Conservation (phyloP, 176 grass and related monocot genomes). For the Ananas comosus region DNA sequence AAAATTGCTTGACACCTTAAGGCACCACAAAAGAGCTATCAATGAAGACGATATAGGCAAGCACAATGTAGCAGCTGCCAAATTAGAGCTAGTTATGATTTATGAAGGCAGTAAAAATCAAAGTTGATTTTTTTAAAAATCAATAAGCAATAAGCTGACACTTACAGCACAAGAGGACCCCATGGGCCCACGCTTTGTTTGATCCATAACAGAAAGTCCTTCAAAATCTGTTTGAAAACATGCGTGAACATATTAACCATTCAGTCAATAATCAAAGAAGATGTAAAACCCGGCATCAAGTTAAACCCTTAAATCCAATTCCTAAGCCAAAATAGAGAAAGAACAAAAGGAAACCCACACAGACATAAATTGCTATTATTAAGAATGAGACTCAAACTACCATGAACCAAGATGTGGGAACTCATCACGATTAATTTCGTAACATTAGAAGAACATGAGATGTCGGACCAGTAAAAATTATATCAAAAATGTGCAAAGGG, state of each 20-base stretch:
- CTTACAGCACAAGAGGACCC: slow-evolving; percentile 99
- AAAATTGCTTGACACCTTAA: no score
- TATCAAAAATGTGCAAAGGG: not conserved
- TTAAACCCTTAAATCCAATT: not conserved
- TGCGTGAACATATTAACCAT: not conserved
- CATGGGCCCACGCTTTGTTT: slow-evolving; percentile 92
- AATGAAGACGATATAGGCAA: no score
- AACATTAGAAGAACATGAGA: not conserved
- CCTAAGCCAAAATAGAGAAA: not conserved
- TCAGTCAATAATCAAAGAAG: slow-evolving; percentile 8
- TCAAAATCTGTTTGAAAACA: slow-evolving; percentile 64
- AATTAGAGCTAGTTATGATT: slow-evolving; percentile 1
- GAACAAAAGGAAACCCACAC: no score
- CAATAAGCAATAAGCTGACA: not conserved
- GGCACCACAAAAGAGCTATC: no score
- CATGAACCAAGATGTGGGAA: no score
- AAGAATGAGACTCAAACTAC: no score
- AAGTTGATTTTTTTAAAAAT: not conserved
- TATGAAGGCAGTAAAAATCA: not conserved
- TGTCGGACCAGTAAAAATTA: not conserved
- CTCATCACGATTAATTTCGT: no score
- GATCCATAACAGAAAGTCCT: slow-evolving; percentile 89
- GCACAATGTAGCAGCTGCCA: not conserved
- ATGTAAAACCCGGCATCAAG: not conserved
- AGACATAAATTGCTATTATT: no score